phyloP scores from a whole-genome alignment of 73 alveolate species.

The Blepharisma stoltei region DNA sequence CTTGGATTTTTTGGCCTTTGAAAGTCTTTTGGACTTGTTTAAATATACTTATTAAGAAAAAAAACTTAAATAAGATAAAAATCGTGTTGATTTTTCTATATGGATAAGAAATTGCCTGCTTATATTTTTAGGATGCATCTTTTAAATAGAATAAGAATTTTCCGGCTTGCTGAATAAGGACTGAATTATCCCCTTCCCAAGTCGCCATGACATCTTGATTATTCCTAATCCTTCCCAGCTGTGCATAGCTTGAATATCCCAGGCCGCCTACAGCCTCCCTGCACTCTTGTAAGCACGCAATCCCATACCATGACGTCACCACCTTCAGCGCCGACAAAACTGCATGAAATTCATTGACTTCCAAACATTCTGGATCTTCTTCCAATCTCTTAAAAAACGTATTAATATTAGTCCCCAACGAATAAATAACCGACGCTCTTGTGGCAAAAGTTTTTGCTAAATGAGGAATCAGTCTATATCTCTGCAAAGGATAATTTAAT shows the following conservation, averaged over 20 bases:
- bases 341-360: constrained; percentile 37
- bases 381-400: neutral
- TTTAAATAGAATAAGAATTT: no score
- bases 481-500: constrained; percentile 59
- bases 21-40: constrained; percentile 42
- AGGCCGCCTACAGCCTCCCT: constrained; percentile 71
- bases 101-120: no score
- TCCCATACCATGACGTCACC: constrained; percentile 39
- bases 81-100: no score
- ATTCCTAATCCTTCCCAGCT: constrained; percentile 40
- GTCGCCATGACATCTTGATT: constrained; percentile 36
- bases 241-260: constrained; percentile 63
- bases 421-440: constrained; percentile 42
- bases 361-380: constrained; percentile 29
- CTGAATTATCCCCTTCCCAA: constrained; percentile 88
- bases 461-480: constrained; percentile 59
- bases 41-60: no score
- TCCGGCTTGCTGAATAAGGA: constrained; percentile 66
- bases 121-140: no score
- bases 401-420: neutral
- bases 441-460: constrained; percentile 62
- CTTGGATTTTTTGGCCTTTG: constrained; percentile 34
- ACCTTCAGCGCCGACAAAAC: constrained; percentile 57
- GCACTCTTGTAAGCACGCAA: constrained; percentile 46
- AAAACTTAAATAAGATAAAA: no score